These are phyloP conservation scores for Podaxis pistillaris DNA, from an alignment of 768 basidiomycete species.

Conservation along the genomic window DNA sequence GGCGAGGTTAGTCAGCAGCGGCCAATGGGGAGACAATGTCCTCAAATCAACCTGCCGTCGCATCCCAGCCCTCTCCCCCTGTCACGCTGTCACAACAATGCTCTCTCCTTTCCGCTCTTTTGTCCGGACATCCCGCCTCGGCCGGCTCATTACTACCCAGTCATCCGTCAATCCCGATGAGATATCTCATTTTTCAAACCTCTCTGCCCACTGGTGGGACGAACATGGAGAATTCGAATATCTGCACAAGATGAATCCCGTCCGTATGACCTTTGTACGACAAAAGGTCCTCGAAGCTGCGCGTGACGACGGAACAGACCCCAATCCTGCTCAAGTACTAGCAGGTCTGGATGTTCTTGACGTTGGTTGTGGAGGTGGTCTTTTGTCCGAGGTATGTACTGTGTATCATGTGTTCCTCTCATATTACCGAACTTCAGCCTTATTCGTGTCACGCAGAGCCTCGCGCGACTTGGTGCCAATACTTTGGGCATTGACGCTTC, in stretches of 20 bases:
- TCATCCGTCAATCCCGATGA: conserved; percentile 70
- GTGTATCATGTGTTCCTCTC: background rate
- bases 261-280: conserved; percentile 78
- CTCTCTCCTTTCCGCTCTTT: conserved; percentile 11
- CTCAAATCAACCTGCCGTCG: background rate
- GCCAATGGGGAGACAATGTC: background rate
- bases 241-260: conserved; percentile 94
- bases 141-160: conserved; percentile 4
- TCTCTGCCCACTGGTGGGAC: conserved; percentile 96
- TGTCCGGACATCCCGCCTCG: conserved; percentile 9
- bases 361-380: conserved; percentile 94
- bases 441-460: conserved; percentile 48
- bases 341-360: conserved; percentile 75
- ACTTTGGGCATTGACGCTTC: conserved; percentile 94
- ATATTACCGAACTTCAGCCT: conserved; percentile 9
- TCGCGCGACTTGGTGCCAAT: conserved; percentile 84
- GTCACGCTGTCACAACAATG: conserved; percentile 10
- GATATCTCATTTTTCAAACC: conserved; percentile 84
- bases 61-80: background rate
- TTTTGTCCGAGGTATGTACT: conserved; percentile 78
- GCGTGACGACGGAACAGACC: conserved; percentile 49
- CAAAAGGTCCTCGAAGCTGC: conserved; percentile 67
- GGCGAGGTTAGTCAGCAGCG: background rate
- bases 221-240: conserved; percentile 87
- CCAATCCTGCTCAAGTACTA: conserved; percentile 40